Conservation (phyloP, 2,329 filamentous ascomycete species). For the Colletotrichum siamense region DNA sequence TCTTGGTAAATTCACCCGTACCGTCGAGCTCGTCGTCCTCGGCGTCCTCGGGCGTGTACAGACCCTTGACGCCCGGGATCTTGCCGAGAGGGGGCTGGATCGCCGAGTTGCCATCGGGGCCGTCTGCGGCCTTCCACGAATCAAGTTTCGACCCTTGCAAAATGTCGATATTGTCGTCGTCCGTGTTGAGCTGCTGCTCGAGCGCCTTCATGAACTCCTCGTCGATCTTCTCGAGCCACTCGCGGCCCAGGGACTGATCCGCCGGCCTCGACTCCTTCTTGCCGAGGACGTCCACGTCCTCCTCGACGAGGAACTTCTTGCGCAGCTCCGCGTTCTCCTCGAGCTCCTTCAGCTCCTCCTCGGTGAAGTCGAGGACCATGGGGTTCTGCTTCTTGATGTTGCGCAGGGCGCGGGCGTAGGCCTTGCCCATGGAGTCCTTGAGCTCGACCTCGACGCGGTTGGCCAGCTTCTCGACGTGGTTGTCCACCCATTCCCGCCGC, state of each 20-base stretch:
- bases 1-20: constrained; percentile 53
- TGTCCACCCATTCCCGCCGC: constrained; percentile 64
- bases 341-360: constrained; percentile 50
- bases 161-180: constrained; percentile 28
- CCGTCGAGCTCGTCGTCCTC: constrained; percentile 58
- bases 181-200: constrained; percentile 25
- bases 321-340: constrained; percentile 43
- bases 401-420: constrained; percentile 46
- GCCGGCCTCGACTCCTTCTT: neutral
- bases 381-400: constrained; percentile 47
- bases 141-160: constrained; percentile 36
- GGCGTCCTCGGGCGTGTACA: constrained; percentile 55
- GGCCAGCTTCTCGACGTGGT: constrained; percentile 58
- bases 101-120: constrained; percentile 42
- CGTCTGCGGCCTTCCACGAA: constrained; percentile 33
- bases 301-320: constrained; percentile 40
- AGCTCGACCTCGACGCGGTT: constrained; percentile 47
- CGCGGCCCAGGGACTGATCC: neutral
- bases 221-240: constrained; percentile 24
- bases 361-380: constrained; percentile 60
- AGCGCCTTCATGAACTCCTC: constrained; percentile 29
- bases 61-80: constrained; percentile 57
- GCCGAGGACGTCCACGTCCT: constrained; percentile 6
- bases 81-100: constrained; percentile 56
- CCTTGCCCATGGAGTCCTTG: constrained; percentile 45